Evolutionary conservation across 257 asterid species (phyloP).

Genomic region (Solanum etuberosum): DNA sequence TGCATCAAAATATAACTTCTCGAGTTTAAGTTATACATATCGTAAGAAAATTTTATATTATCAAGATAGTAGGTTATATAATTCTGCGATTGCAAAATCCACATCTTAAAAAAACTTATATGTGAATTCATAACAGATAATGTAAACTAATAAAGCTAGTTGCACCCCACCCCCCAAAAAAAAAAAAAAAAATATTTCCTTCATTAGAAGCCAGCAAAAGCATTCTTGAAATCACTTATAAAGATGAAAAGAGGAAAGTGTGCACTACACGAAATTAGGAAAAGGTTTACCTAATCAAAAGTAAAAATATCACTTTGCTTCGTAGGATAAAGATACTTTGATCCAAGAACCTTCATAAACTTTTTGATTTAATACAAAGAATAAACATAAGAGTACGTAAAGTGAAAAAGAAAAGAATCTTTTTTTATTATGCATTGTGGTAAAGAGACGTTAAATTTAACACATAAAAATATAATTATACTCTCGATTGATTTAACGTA

Average conservation of each 20-base stretch:
- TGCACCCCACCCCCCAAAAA: background rate
- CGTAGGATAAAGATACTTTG: background rate
- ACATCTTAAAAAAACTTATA: background rate
- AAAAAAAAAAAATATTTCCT: background rate
- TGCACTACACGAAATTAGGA: background rate
- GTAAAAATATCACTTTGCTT: background rate
- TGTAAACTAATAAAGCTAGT: background rate
- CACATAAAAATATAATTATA: too few species aligned
- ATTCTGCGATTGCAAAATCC: rapidly evolving
- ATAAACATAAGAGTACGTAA: background rate
- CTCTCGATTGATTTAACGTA: background rate
- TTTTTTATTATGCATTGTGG: background rate
- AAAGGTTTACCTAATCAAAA: background rate
- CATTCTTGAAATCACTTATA: background rate
- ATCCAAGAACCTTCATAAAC: background rate
- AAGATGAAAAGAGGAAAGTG: background rate
- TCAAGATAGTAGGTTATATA: background rate
- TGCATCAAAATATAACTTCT: background rate
- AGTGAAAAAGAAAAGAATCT: background rate
- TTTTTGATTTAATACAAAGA: background rate
- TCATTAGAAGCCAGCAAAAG: background rate
- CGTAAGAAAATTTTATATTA: background rate
- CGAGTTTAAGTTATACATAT: too few species aligned
- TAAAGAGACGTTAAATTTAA: background rate
- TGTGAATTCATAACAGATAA: background rate